Conservation (phyloP, 1,284 basidiomycete species). For the Ustilago crameri region DNA sequence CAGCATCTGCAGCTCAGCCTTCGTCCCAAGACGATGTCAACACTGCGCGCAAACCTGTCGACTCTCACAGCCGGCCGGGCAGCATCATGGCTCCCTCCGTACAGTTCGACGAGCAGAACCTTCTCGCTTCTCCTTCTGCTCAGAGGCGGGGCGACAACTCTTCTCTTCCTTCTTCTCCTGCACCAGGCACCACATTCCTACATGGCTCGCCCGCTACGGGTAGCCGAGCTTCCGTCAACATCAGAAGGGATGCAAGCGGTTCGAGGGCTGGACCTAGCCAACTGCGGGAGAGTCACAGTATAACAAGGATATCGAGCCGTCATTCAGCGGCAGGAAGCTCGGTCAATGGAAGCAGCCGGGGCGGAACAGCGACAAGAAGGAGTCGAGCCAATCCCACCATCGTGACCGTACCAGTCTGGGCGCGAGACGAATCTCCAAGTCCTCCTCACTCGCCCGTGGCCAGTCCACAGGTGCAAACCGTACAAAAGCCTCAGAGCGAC, state of each 20-base stretch:
- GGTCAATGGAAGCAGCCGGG: slow-evolving; percentile 15
- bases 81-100: slow-evolving; percentile 42
- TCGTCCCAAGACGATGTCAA: slow-evolving; percentile 24
- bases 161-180: slow-evolving; percentile 29
- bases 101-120: slow-evolving; percentile 49
- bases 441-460: slow-evolving; percentile 33
- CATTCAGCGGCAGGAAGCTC: slow-evolving; percentile 32
- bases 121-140: slow-evolving; percentile 32
- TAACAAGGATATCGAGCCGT: slow-evolving; percentile 19
- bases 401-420: slow-evolving; percentile 50
- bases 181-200: slow-evolving; percentile 7
- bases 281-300: slow-evolving; percentile 22
- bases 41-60: slow-evolving; percentile 20
- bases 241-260: slow-evolving; percentile 15
- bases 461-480: slow-evolving; percentile 34
- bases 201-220: slow-evolving; percentile 12
- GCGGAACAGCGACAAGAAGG: slow-evolving; percentile 10
- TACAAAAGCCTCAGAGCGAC: slow-evolving; percentile 19
- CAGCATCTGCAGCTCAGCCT: slow-evolving; percentile 7
- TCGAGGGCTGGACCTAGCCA: slow-evolving; percentile 13
- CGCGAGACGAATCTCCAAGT: slow-evolving; percentile 49
- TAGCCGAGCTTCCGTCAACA: slow-evolving; percentile 4
- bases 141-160: slow-evolving; percentile 31
- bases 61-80: slow-evolving; percentile 17
- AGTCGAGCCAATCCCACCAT: slow-evolving; percentile 42